These are phyloP conservation scores for Litchi chinensis DNA, from an alignment of 345 rosid species.

Conservation along the genomic window DNA sequence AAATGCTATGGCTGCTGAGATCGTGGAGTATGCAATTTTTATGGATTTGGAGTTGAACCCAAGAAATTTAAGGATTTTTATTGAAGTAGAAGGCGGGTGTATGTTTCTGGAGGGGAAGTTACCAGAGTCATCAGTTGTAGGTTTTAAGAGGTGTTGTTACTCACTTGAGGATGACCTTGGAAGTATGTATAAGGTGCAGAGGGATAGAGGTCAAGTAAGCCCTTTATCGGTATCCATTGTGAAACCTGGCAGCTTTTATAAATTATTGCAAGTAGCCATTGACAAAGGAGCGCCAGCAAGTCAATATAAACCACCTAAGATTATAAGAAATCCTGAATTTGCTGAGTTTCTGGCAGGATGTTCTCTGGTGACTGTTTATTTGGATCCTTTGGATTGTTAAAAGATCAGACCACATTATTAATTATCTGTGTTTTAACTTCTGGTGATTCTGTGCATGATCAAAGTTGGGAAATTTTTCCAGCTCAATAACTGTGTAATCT, in stretches of 20 bases:
- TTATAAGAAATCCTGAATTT: conserved; percentile 40
- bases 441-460: not conserved
- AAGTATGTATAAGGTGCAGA: conserved; percentile 42
- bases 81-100: conserved; percentile 35
- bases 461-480: not conserved
- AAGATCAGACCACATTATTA: not conserved
- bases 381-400: conserved; percentile 15
- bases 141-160: conserved; percentile 29
- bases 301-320: conserved; percentile 57
- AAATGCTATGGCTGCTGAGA: conserved; percentile 32
- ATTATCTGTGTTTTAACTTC: not conserved
- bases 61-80: conserved; percentile 35
- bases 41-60: conserved; percentile 29
- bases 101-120: conserved; percentile 16
- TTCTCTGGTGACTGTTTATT: conserved; percentile 27
- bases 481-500: not conserved
- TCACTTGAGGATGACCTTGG: conserved; percentile 44
- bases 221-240: conserved; percentile 37
- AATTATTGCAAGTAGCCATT: conserved; percentile 34
- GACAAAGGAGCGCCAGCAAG: conserved; percentile 48
- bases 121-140: conserved; percentile 17
- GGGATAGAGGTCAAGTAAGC: conserved; percentile 37
- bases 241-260: conserved; percentile 44
- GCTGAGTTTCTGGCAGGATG: conserved; percentile 38
- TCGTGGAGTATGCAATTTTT: conserved; percentile 41